These are phyloP conservation scores for Lineolata rhizophorae DNA, from an alignment of 495 filamentous ascomycete species.

Conservation along the genomic window DNA sequence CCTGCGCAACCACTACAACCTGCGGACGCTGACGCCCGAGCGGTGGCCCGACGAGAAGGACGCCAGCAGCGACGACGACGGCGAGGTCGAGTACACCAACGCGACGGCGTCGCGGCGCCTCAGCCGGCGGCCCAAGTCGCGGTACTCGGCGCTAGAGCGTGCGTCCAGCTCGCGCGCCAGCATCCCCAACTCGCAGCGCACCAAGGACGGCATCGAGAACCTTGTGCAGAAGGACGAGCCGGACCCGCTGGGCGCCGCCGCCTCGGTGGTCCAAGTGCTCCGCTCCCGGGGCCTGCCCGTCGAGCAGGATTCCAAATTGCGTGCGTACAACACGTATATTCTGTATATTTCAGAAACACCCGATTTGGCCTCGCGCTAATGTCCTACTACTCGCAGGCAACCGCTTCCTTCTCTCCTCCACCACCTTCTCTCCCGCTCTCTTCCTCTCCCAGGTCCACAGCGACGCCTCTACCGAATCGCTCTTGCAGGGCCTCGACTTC, in stretches of 20 bases:
- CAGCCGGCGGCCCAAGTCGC: constrained; percentile 41
- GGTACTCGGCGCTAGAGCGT: constrained; percentile 66
- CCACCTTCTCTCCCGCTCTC: constrained; percentile 77
- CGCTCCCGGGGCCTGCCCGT: constrained; percentile 53
- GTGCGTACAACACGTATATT: no score
- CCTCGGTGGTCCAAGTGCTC: constrained; percentile 67
- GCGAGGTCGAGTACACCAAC: constrained; percentile 36
- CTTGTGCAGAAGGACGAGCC: constrained; percentile 73
- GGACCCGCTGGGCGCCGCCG: constrained; percentile 61
- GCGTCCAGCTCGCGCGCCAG: constrained; percentile 43
- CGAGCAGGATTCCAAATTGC: constrained; percentile 66
- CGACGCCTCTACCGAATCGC: constrained; percentile 52
- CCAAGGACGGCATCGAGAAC: constrained; percentile 44
- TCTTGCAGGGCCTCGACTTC: constrained; percentile 59
- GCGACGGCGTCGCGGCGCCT: constrained; percentile 6
- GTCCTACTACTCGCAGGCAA: constrained; percentile 33
- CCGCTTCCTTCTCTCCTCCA: constrained; percentile 82
- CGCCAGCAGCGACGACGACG: constrained; percentile 41
- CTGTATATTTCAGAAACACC: constrained; percentile 26
- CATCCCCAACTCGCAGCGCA: constrained; percentile 46
- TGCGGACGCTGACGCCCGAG: constrained; percentile 56
- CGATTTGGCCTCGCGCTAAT: not conserved
- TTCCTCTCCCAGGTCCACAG: constrained; percentile 85
- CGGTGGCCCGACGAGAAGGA: constrained; percentile 74
- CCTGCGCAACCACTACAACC: constrained; percentile 75